Percentiles rank a stretch among this genome's conserved stretches.
Evolutionary conservation across 2,329 filamentous ascomycete species (phyloP).

Genomic region (Chaetomium sp.): DNA sequence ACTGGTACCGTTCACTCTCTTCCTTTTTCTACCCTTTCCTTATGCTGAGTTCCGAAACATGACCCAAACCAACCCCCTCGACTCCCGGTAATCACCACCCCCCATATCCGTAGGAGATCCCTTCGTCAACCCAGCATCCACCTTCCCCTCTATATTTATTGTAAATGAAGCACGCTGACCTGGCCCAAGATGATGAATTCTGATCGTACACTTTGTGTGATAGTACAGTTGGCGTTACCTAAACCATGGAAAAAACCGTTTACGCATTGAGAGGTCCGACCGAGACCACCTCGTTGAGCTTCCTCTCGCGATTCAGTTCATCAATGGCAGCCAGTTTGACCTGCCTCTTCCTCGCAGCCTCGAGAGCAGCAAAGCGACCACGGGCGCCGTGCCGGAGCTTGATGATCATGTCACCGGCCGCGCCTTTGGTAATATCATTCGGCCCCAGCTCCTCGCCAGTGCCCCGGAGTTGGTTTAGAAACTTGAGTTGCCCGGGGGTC

Average conservation of each 20-base stretch:
- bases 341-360: slow-evolving; percentile 45
- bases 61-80: no score
- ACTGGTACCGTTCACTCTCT: no score
- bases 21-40: no score
- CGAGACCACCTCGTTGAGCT: slow-evolving; percentile 44
- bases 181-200: no score
- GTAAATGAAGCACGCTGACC: no score
- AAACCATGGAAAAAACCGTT: not conserved
- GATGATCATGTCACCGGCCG: slow-evolving; percentile 84
- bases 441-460: slow-evolving; percentile 47
- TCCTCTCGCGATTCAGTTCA: slow-evolving; percentile 35
- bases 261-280: slow-evolving; percentile 46
- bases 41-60: no score
- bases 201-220: no score
- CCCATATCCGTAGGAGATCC: no score
- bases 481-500: slow-evolving; percentile 57
- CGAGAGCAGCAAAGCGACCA: slow-evolving; percentile 51
- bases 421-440: slow-evolving; percentile 65
- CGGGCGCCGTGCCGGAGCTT: slow-evolving; percentile 79
- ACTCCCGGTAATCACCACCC: no score
- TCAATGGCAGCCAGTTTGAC: slow-evolving; percentile 32
- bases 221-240: no score
- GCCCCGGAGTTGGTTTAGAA: slow-evolving; percentile 60
- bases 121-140: no score
- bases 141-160: no score